These are phyloP conservation scores for Bryoglossum gracile DNA, from an alignment of 495 filamentous ascomycete species.

Conservation along the genomic window DNA sequence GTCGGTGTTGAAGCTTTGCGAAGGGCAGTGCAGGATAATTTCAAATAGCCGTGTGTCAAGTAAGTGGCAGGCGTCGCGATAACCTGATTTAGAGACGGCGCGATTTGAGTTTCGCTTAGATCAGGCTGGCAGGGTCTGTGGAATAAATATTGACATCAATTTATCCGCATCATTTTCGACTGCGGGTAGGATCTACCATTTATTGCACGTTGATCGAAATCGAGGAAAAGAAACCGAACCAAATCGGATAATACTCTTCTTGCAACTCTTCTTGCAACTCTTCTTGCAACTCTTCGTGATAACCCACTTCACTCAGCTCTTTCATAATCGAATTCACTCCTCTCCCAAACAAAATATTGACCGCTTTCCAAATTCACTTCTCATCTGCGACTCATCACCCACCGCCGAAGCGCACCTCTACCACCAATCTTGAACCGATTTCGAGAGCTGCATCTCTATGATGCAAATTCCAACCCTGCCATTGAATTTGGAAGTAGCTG, in stretches of 20 bases:
- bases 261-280: background rate
- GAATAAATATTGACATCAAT: background rate
- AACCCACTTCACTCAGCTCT: background rate
- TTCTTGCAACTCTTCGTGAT: background rate
- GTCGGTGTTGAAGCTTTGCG: background rate
- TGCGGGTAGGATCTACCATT: too few relatives aligned
- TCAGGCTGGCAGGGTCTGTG: background rate
- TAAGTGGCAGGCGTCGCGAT: too few relatives aligned
- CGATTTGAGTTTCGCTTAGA: background rate
- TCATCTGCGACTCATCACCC: too few relatives aligned
- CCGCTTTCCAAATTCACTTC: too few relatives aligned
- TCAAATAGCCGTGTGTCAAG: too few relatives aligned
- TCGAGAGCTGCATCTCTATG: background rate
- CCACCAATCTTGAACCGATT: background rate
- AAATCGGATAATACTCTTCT: background rate
- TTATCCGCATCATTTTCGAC: background rate
- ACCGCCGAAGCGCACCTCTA: background rate
- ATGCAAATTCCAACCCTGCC: background rate
- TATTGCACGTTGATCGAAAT: background rate
- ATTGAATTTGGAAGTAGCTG: background rate
- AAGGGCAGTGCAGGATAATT: too few relatives aligned
- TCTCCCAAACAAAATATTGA: background rate
- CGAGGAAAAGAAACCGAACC: background rate
- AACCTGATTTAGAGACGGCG: background rate
- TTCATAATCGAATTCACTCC: background rate